Evolutionary conservation across 2,329 filamentous ascomycete species (phyloP).

Genomic region (Xylaria sp.): DNA sequence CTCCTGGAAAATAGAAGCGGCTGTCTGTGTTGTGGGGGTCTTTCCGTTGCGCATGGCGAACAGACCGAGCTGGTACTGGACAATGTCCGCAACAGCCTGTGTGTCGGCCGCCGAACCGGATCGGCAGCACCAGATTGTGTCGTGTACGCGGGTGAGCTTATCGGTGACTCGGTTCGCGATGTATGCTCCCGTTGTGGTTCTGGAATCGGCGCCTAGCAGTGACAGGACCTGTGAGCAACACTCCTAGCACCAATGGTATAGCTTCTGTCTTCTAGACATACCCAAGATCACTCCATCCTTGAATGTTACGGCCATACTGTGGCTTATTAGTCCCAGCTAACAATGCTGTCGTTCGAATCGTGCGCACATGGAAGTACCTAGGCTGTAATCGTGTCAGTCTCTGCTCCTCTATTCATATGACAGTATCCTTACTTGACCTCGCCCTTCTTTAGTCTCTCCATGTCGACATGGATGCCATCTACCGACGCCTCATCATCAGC

Average conservation of each 20-base stretch:
- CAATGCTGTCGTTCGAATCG: conserved; percentile 3
- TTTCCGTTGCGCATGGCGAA: conserved; percentile 88
- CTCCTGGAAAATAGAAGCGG: conserved; percentile 94
- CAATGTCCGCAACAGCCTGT: conserved; percentile 95
- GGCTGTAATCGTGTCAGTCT: conserved; percentile 44
- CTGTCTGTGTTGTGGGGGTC: conserved; percentile 87
- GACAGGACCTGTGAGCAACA: conserved; percentile 12
- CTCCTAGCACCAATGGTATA: background rate
- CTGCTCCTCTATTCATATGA: conserved; percentile 27
- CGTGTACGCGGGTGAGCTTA: conserved; percentile 96
- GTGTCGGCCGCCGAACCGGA: conserved; percentile 97
- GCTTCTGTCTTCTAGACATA: conserved; percentile 33
- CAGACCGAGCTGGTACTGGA: conserved; percentile 91
- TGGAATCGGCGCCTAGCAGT: conserved; percentile 74
- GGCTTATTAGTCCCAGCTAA: conserved; percentile 18
- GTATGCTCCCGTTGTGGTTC: conserved; percentile 96
- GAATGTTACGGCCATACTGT: conserved; percentile 97
- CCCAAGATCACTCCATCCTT: conserved; percentile 94
- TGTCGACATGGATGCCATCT: conserved; percentile 99
- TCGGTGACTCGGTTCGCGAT: conserved; percentile 99
- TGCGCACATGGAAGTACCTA: conserved; percentile 93
- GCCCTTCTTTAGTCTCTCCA: conserved; percentile 97
- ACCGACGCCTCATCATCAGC: conserved; percentile 25
- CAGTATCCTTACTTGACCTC: conserved; percentile 81
- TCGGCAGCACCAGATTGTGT: conserved; percentile 99